Evolutionary conservation across 2,329 filamentous ascomycete species (phyloP), one percentile per base, ranked within the genome.

Genomic region (Ophiostoma quercus): DNA sequence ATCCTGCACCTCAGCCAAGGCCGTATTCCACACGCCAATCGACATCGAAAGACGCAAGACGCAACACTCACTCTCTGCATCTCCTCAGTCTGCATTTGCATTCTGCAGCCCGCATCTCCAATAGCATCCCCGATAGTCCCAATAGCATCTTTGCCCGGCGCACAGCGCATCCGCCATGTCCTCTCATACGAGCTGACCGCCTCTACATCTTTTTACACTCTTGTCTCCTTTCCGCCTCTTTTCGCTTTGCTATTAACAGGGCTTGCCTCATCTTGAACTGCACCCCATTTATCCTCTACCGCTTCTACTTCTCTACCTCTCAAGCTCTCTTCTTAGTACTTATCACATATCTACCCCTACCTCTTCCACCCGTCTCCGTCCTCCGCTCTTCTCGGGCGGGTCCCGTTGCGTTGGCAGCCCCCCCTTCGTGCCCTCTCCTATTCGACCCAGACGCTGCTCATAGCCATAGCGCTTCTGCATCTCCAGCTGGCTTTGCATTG

Each of bases 401-500:
- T 68, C 69, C 65, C 34, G 47, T 60, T 71, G 70, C 71, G 68
- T 66, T 70, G 68, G 60, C 72, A 68, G 67, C 37, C 68, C 67
- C 67, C 66, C 39, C 66, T 34, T 43, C 16, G 41, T 32, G 22
- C 34, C 19, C 41, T 14, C 39, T 67, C 39, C 34, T 9, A 66
- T 29, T 47, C 16, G 37, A 66, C 3, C 65, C 11, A 47, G 11
- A 41, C 11, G 37, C 65, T 22, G 62, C 62, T n/a, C 60, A 19
- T 41, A 29, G 65, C 25, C 32, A 37, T 65, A 39, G 37, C 65
- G n/a, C 37, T 16, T 47, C 39, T 47, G 65, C 29, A 37, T 67
- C 47, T 54, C 32, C 37, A 66, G 37, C 66, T 67, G 66, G 41
- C 25, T 41, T 67, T 67, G 66, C 66, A 74, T 74, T 72, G 72